Base-by-base conservation (phyloP, 2,329 filamentous ascomycete genomes). In the Dichotomopilus funicola region DNA sequence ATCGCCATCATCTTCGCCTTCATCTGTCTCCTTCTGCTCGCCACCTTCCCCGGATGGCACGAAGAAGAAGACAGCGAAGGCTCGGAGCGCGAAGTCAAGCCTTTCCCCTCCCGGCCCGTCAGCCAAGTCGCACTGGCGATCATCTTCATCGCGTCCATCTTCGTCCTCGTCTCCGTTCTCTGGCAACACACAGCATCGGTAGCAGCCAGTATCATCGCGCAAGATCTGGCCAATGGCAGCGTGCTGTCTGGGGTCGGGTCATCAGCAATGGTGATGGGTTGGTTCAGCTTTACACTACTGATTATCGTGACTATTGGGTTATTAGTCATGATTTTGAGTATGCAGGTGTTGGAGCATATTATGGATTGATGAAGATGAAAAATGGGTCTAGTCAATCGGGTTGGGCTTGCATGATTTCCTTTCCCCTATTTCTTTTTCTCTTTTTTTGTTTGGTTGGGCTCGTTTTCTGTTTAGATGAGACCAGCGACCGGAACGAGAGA, bases 1-100 rank as follows among this genome's bases (percentile, higher is more conserved):
- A 91, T 99, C 67, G 94, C 94, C 68, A 91, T 97, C 68, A 89
- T 99, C 70, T 91, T 99, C 67, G 91, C 94, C 64, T 97, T 97
- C 75, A 80, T 97, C 72, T 96, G 91, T 71, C 89, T 99, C 70
- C 81, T 99, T 59, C 83, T 99, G 43, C 86, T 99, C 53, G 92
- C 91, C 53, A 97, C 94, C 37, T 99, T 97, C 74, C 94, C 94
- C 1, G 91, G 91, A 61, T 99, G 94, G 90, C 91, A 97, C 72
- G 90, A 96, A 72, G 90, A 95, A 72, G 81, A 86, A 61, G 88
- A 94, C 71, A 84, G 81, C 40, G 78, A 82, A 52, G 91, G 91
- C 51, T 90, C 86, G 49, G 91, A 95, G 65, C 85, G 89, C 66
- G 90, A 96, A 73, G 87, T 96, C 69, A 95, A 95, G 74, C 90